Evolutionary conservation across 2,329 filamentous ascomycete genomes (phyloP).

Genomic region (Hortaea sp.): DNA sequence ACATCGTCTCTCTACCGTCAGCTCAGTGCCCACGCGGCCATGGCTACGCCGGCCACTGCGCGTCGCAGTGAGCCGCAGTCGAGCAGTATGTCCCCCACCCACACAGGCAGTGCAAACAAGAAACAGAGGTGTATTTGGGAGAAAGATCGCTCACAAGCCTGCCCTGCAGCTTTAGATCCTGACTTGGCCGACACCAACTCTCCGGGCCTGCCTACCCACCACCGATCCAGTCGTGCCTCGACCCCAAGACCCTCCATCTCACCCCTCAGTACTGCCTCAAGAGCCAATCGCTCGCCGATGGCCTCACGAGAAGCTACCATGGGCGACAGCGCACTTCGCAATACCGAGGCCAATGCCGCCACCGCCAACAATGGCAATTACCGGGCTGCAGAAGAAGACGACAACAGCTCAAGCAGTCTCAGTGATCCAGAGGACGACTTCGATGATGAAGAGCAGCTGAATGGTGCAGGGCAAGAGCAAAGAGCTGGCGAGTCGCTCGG

Average conservation of each 20-base stretch:
- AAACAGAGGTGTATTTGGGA: background rate
- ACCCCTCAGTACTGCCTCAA: constrained; percentile 23
- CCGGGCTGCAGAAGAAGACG: constrained; percentile 9
- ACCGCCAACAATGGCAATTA: background rate
- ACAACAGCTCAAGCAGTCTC: constrained; percentile 68
- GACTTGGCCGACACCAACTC: constrained; percentile 8
- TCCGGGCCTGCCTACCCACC: constrained; percentile 5
- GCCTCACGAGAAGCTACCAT: constrained; percentile 10
- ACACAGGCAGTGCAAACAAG: background rate
- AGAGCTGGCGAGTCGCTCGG: constrained; percentile 6
- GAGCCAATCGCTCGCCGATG: constrained; percentile 18
- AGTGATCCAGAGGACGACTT: constrained; percentile 83
- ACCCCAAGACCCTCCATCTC: constrained; percentile 25
- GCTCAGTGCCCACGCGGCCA: background rate
- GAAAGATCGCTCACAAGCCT: background rate
- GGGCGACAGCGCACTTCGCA: constrained; percentile 2
- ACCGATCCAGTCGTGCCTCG: constrained; percentile 6
- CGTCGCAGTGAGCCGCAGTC: constrained; percentile 12
- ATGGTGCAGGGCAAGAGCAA: constrained; percentile 1
- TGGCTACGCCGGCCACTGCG: constrained; percentile 19
- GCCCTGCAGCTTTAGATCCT: constrained; percentile 5
- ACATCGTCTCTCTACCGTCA: too few species aligned
- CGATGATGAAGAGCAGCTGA: constrained; percentile 14
- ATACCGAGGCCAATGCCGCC: constrained; percentile 1
- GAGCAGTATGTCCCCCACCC: constrained; percentile 8